Conservation (phyloP, 2,329 filamentous ascomycete genomes). For the Beauveria australis region DNA sequence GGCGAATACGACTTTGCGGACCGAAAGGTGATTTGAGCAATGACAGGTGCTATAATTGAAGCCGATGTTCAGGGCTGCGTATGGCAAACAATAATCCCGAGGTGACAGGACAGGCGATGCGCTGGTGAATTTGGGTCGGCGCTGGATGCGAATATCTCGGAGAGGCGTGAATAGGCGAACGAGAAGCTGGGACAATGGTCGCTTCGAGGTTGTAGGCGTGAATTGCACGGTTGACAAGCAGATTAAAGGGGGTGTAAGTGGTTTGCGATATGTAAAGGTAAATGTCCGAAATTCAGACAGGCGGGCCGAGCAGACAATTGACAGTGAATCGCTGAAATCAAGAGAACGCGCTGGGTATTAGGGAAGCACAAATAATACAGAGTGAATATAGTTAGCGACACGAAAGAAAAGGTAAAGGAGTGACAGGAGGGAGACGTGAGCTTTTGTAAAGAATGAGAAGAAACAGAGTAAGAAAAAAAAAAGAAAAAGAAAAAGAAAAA, state of each 20-base stretch:
- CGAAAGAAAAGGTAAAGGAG: slow-evolving; percentile 9
- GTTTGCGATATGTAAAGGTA: neutral
- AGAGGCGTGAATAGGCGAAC: neutral
- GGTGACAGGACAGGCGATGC: neutral
- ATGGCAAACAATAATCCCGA: neutral
- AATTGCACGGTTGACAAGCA: neutral
- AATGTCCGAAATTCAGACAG: neutral
- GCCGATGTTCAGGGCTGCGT: neutral
- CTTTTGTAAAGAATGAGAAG: slow-evolving; percentile 18
- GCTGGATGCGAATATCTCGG: neutral
- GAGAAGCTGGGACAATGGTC: neutral
- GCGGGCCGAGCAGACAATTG: neutral
- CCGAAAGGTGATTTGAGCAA: slow-evolving; percentile 5
- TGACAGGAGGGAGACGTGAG: slow-evolving; percentile 15
- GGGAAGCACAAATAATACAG: slow-evolving; percentile 13
- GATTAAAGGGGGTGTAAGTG: slow-evolving; percentile 12
- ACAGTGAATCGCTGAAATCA: neutral
- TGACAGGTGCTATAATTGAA: neutral
- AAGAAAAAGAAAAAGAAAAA: slow-evolving; percentile 6
- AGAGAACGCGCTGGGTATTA: slow-evolving; percentile 18
- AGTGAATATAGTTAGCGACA: slow-evolving; percentile 1
- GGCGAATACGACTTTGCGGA: slow-evolving; percentile 8
- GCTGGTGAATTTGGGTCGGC: neutral
- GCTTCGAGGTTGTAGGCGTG: slow-evolving; percentile 5
- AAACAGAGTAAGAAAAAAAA: slow-evolving; percentile 10